Base-by-base conservation (phyloP, 306 rosid genomes). In the Calophaca sinica region DNA sequence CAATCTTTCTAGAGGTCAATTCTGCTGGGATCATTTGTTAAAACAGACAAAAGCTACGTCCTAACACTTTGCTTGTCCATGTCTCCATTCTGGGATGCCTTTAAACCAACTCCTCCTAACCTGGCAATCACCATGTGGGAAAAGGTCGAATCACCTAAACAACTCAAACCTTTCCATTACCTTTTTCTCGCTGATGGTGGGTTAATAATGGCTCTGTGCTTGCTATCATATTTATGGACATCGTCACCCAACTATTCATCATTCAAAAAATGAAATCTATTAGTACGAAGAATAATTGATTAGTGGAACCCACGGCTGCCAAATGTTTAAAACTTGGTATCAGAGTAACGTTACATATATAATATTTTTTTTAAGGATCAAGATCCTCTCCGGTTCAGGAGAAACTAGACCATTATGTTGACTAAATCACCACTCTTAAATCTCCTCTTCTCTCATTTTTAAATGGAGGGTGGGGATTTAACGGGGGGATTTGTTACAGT, bases 121-220 rank as follows among this genome's bases (percentile, higher is more conserved):
- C 70, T 42, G 55, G 54, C 84, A 70, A 42, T 75, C 45, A 69
- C 70, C 77, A 51, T 83, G 79, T 70, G 68, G 63, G 13, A 84
- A 80, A 86, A 86, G 29, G 90, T 75, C 44, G 83, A 72, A 75
- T 39, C 78, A 53, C 75, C 58, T 29, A 63, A 74, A 78, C 73
- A 78, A 44, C 66, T 63, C 50, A 62, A 70, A 42, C 60, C 70
- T 68, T 13, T 58, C 12, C 64, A 9, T 20, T 32, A 5, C 57
- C 64, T n/a, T 72, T 65, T 14, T 31, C 9, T 63, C 48, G 3
- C 8, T 54, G 85, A 49, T 69, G 62, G 79, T 66, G 79, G 77
- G 60, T 52, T 70, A 70, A 79, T 79, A 7, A 72, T 73, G 73
- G 60, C 64, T 71, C 6, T 58, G 5, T 70, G 73, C 31, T 51